A percentile compares a stretch with the other conserved stretches of the same genome.
Evolutionary conservation across 331 rosid genomes (phyloP).

Genomic region (Erythrophleum ivorense): DNA sequence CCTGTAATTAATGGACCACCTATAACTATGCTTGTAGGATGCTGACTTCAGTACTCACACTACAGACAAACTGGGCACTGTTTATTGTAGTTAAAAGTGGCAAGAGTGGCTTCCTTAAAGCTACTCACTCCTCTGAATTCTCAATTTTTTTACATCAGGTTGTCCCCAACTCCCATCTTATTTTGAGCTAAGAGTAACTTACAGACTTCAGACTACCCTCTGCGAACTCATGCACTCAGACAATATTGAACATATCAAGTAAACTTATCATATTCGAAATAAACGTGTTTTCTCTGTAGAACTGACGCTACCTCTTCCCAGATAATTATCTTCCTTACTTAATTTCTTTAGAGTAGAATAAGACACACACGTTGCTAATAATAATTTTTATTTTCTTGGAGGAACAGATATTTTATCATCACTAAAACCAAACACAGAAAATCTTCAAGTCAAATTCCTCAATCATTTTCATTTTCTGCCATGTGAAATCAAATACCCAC

Average conservation of each 20-base stretch:
- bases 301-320: neutral
- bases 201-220: neutral
- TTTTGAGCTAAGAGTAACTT: neutral
- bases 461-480: neutral
- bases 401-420: neutral
- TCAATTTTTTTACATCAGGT: slow-evolving; percentile 2
- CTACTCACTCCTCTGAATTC: slow-evolving; percentile 5
- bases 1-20: slow-evolving; percentile 30
- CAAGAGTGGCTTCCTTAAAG: slow-evolving; percentile 10
- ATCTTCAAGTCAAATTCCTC: neutral
- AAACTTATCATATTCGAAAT: neutral
- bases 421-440: neutral
- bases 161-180: neutral
- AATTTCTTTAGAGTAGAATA: neutral
- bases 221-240: neutral
- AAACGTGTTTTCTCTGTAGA: neutral
- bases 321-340: neutral
- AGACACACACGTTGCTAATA: neutral
- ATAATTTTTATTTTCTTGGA: neutral
- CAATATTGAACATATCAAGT: neutral
- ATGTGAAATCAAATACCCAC: neutral
- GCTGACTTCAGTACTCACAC: slow-evolving; percentile 34
- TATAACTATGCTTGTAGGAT: slow-evolving; percentile 3
- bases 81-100: neutral
- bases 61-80: slow-evolving; percentile 21